Evolutionary conservation across 768 basidiomycete genomes (phyloP).

Genomic region (Tricholoma saponaceum): DNA sequence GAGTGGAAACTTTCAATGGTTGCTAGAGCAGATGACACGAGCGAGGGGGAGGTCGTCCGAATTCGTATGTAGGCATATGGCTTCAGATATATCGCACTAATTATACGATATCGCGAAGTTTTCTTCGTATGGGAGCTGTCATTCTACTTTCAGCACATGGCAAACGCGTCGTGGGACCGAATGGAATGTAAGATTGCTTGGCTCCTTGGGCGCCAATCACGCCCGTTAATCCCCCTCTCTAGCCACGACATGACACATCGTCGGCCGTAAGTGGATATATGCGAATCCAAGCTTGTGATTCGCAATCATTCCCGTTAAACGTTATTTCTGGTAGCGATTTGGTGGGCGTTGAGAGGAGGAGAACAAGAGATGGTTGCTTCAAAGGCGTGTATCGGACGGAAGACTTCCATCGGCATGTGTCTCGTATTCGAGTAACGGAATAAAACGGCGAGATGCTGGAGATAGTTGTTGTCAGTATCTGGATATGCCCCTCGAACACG

Average conservation of each 20-base stretch:
- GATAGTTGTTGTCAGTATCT: not conserved
- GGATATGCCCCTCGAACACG: too few species aligned
- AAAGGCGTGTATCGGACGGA: too few species aligned
- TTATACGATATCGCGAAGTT: constrained; percentile 9
- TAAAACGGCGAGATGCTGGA: not conserved
- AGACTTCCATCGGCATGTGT: too few species aligned
- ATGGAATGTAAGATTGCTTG: constrained; percentile 1
- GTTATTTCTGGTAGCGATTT: not conserved
- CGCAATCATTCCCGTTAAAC: not conserved
- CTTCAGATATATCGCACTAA: constrained; percentile 5
- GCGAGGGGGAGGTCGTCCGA: not conserved
- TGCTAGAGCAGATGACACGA: not conserved
- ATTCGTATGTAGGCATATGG: too few species aligned
- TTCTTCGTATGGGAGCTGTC: constrained; percentile 13
- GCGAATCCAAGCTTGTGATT: not conserved
- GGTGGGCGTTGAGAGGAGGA: not conserved
- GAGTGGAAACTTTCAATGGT: not conserved
- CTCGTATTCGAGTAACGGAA: not conserved
- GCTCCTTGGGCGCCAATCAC: constrained; percentile 4
- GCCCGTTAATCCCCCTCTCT: not conserved
- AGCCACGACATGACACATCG: constrained; percentile 3
- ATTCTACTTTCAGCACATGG: not conserved
- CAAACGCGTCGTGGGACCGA: not conserved
- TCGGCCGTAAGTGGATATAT: constrained; percentile 3
- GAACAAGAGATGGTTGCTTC: not conserved